A percentile compares a stretch with the other conserved stretches of the same genome.
Evolutionary conservation across 2,329 filamentous ascomycete genomes (phyloP).

Genomic region (Fusarium poae): DNA sequence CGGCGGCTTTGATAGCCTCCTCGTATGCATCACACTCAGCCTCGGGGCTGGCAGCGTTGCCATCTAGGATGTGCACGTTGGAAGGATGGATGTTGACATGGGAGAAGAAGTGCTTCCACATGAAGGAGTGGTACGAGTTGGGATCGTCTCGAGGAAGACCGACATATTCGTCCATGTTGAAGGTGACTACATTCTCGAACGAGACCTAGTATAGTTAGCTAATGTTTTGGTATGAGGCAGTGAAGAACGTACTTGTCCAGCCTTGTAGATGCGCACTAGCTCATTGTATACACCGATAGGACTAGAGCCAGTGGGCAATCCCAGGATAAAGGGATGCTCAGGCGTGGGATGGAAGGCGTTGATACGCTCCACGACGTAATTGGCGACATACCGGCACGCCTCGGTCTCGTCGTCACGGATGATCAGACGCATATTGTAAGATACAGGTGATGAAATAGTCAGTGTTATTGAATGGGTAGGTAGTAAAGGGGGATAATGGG

Average conservation of each 20-base stretch:
- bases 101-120: constrained; percentile 94
- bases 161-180: constrained; percentile 96
- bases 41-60: constrained; percentile 80
- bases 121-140: constrained; percentile 90
- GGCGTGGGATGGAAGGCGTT: constrained; percentile 80
- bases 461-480: not conserved
- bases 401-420: constrained; percentile 78
- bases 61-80: constrained; percentile 88
- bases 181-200: constrained; percentile 89
- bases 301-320: constrained; percentile 85
- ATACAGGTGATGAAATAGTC: constrained; percentile 27
- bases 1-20: constrained; percentile 77
- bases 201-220: constrained; percentile 69
- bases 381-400: constrained; percentile 81
- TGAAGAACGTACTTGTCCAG: constrained; percentile 63
- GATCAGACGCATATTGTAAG: constrained; percentile 79
- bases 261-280: constrained; percentile 78
- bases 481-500: not conserved
- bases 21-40: constrained; percentile 85
- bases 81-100: constrained; percentile 83
- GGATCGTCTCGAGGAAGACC: constrained; percentile 85
- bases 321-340: constrained; percentile 82
- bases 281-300: constrained; percentile 82
- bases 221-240: constrained; percentile 17
- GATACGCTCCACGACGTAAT: constrained; percentile 87